Percentiles rank a stretch among this genome's conserved stretches.
These are phyloP conservation scores for Scedosporium dehoogii DNA, from an alignment of 2,329 filamentous ascomycete genomes.

Conservation along the genomic window DNA sequence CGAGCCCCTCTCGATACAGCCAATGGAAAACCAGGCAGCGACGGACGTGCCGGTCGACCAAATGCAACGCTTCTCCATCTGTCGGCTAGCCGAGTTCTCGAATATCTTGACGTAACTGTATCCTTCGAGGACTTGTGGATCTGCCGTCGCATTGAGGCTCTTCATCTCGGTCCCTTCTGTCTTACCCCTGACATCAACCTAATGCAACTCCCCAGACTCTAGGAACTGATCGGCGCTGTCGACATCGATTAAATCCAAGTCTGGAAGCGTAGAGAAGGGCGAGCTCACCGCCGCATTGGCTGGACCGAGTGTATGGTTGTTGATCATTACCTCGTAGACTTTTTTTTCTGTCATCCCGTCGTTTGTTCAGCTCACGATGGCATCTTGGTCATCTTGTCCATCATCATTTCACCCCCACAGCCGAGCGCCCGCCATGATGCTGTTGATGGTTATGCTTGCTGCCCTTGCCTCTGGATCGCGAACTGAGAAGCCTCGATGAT, in stretches of 20 bases:
- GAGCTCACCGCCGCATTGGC: neutral
- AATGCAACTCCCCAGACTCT: neutral
- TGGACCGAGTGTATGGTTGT: neutral
- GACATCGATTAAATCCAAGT: neutral
- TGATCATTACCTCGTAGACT: neutral
- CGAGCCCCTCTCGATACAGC: neutral
- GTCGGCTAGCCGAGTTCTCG: no score
- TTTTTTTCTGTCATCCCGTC: neutral
- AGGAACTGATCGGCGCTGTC: neutral
- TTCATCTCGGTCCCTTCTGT: neutral
- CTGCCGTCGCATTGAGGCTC: neutral
- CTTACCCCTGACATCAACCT: neutral
- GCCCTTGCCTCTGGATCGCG: neutral
- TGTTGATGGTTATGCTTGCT: neutral
- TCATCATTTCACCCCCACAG: neutral
- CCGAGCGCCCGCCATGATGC: neutral
- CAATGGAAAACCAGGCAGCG: no score
- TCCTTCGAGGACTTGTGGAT: neutral
- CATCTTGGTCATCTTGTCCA: neutral
- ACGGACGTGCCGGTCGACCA: no score
- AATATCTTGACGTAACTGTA: neutral
- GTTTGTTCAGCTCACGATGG: neutral
- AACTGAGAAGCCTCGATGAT: neutral
- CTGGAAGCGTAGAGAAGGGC: neutral
- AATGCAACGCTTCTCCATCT: no score